Conservation (phyloP, 768 basidiomycete species). For the Pisolithus tinctorius region DNA sequence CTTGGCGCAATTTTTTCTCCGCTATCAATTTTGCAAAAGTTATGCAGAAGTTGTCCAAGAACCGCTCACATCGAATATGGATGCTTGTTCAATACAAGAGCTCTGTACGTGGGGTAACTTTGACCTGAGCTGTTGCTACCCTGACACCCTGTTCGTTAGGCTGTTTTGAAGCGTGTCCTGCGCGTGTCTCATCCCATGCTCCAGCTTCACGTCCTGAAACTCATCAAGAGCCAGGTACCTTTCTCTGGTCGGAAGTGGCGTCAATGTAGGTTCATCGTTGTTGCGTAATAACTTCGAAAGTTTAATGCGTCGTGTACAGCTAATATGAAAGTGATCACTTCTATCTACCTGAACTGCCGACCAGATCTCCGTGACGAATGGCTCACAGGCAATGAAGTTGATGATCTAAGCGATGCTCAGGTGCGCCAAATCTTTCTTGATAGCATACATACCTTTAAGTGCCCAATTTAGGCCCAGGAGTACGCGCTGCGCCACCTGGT, state of each 20-base stretch:
- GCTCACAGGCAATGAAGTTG: constrained; percentile 89
- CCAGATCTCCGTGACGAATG: constrained; percentile 97
- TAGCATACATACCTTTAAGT: background rate
- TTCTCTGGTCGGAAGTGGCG: constrained; percentile 98
- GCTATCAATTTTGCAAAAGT: constrained; percentile 97
- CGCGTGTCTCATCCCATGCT: constrained; percentile 91
- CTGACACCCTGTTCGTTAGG: constrained; percentile 42
- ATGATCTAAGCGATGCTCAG: constrained; percentile 87
- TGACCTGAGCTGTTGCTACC: background rate
- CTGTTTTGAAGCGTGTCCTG: constrained; percentile 90
- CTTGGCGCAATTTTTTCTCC: constrained; percentile 97
- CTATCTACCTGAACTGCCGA: constrained; percentile 95
- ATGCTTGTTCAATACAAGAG: constrained; percentile 98
- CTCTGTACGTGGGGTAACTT: constrained; percentile 53
- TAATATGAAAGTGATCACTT: constrained; percentile 99
- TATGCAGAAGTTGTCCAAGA: constrained; percentile 96
- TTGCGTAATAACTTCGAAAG: background rate
- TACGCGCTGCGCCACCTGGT: constrained; percentile 89
- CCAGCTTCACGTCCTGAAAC: constrained; percentile 89
- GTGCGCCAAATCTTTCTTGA: constrained; percentile 33
- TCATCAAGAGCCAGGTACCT: constrained; percentile 98
- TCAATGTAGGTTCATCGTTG: constrained; percentile 57
- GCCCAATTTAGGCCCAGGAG: constrained; percentile 72
- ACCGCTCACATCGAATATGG: constrained; percentile 88
- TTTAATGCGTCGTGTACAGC: constrained; percentile 41